These are phyloP conservation scores for Pythium volutum DNA, from an alignment of 352 stramenopile species.

Conservation along the genomic window DNA sequence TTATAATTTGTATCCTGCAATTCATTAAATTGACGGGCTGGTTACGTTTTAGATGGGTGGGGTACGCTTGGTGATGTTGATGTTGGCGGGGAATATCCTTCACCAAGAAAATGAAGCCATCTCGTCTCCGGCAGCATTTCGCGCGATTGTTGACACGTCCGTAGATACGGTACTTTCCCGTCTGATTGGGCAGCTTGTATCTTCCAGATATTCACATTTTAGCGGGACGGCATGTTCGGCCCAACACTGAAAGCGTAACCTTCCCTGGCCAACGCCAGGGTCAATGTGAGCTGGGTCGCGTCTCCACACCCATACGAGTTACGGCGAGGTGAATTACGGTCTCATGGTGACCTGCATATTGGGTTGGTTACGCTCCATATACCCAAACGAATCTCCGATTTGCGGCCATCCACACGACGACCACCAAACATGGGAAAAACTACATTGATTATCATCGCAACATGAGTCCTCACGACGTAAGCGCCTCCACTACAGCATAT, in stretches of 20 bases:
- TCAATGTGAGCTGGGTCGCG: no score
- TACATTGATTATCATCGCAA: no score
- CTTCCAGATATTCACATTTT: neutral
- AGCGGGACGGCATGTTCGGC: neutral
- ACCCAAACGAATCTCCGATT: no score
- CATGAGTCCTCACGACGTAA: neutral
- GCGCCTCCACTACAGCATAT: neutral
- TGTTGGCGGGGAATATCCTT: conserved; percentile 10
- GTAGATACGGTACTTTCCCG: neutral
- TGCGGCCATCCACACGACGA: no score
- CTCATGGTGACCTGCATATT: neutral
- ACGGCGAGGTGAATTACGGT: no score
- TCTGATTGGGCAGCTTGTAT: conserved; percentile 2
- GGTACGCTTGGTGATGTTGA: conserved; percentile 7
- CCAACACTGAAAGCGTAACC: neutral
- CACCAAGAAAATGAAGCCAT: conserved; percentile 13
- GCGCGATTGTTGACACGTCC: neutral
- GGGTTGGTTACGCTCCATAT: neutral
- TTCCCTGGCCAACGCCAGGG: no score
- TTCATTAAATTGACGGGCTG: conserved; percentile 44
- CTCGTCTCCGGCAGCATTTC: neutral
- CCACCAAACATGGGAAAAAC: no score
- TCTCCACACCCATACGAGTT: no score
- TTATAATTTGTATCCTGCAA: conserved; percentile 46
- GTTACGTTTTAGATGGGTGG: conserved; percentile 3